Conservation (phyloP, 495 filamentous ascomycete genomes). For the Penicillium lividum region DNA sequence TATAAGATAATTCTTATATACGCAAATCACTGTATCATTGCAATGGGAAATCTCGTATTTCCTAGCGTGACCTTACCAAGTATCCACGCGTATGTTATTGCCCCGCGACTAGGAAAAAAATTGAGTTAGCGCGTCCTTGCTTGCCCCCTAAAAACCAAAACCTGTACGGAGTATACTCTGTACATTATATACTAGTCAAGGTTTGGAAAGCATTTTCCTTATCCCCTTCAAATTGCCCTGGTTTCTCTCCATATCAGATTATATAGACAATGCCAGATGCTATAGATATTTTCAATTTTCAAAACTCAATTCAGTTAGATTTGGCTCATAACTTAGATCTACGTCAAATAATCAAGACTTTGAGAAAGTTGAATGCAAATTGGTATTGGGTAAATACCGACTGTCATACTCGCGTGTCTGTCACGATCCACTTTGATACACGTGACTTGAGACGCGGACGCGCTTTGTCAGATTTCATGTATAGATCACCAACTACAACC, state of each 20-base stretch:
- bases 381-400: constrained; percentile 7
- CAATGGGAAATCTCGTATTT: too few relatives aligned
- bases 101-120: not conserved
- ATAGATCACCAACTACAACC: constrained; percentile 13
- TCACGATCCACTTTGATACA: constrained; percentile 23
- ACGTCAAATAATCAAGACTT: too few relatives aligned
- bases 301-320: too few relatives aligned
- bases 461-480: constrained; percentile 19
- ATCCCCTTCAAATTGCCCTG: not conserved
- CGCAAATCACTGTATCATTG: too few relatives aligned
- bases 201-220: not conserved
- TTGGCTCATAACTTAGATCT: too few relatives aligned
- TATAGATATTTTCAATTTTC: too few relatives aligned
- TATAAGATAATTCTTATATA: too few relatives aligned
- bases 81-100: not conserved
- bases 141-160: not conserved
- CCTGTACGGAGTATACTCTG: not conserved
- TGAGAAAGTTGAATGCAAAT: not conserved
- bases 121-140: not conserved
- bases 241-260: not conserved
- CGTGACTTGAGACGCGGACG: constrained; percentile 34
- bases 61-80: not conserved
- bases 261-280: too few relatives aligned
- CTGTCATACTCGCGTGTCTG: constrained; percentile 27
- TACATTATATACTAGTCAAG: not conserved